Conservation (phyloP, 2,329 filamentous ascomycete species). For the Plectosphaerella plurivora region DNA sequence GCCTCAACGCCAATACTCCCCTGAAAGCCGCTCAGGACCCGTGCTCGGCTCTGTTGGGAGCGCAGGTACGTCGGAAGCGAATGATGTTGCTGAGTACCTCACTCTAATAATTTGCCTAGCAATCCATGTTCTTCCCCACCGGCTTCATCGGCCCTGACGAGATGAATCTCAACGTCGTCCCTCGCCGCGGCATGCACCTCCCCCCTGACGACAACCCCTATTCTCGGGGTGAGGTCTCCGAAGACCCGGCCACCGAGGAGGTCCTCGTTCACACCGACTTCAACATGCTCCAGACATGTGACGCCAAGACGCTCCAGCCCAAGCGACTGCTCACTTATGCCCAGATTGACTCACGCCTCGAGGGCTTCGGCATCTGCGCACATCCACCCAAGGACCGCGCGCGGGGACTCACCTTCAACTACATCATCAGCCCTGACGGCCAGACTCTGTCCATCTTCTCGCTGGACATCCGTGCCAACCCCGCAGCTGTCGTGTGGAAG, state of each 20-base stretch:
- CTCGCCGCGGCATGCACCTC: slow-evolving; percentile 10
- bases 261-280: slow-evolving; percentile 11
- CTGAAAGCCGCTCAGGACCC: slow-evolving; percentile 9
- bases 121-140: slow-evolving; percentile 6
- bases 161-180: slow-evolving; percentile 9
- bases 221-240: slow-evolving; percentile 2
- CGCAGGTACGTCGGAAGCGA: slow-evolving; percentile 5
- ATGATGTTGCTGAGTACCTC: background rate
- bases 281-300: slow-evolving; percentile 10
- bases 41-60: slow-evolving; percentile 9
- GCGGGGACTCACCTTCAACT: slow-evolving; percentile 11
- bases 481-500: slow-evolving; percentile 9
- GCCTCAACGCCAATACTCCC: slow-evolving; percentile 10
- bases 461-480: slow-evolving; percentile 8
- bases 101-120: slow-evolving; percentile 1
- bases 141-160: slow-evolving; percentile 7
- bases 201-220: slow-evolving; percentile 8
- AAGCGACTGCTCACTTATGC: slow-evolving; percentile 12
- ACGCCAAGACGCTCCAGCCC: slow-evolving; percentile 10
- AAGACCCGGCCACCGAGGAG: slow-evolving; percentile 8
- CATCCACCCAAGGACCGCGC: slow-evolving; percentile 11
- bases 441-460: slow-evolving; percentile 9
- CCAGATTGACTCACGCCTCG: slow-evolving; percentile 11
- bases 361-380: slow-evolving; percentile 11
- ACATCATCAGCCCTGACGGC: slow-evolving; percentile 7